Base-by-base conservation (phyloP, 768 basidiomycete species). In the Roridomyces roridus region DNA sequence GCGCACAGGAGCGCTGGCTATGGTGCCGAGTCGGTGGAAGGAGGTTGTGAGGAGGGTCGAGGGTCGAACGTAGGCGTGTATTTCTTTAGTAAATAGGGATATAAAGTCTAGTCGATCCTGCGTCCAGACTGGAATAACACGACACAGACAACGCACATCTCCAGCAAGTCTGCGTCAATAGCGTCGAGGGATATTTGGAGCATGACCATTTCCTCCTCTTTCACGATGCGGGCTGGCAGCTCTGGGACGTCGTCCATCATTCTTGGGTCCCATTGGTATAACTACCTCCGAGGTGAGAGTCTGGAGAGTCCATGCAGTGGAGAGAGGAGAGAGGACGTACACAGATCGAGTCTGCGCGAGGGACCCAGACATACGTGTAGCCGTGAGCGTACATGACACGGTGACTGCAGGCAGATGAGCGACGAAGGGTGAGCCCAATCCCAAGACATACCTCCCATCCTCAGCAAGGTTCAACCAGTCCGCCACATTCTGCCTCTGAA, bases 311-410 rank as follows among this genome's bases (percentile, higher is more conserved):
- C 34, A 35, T 35, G 34, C 34, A 35, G 34, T 17, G 10, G 34
- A 9, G 40, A 12, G 40, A 20, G 12, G 20, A 41, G 25, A 53
- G 37, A 9, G 43, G 8, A 29, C 51, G 11, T 8, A 48, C 54
- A 14, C 54, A 55, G 9, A 48, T 55, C 1, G 46, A 55, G 2
- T 41, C 17, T 23, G 12, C 34, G 3, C 41, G 40, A n/a, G 54
- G 52, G 37, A 46, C 37, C 52, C 52, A 54, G 25, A 55, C 46
- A 20, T 48, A 55, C 2, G 41, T 11, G 29, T 42, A 24, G 15
- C 40, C 46, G n/a, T 55, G 54, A 18, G 41, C 54, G 46, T 20
- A 36, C 46, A 55, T 55, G 20, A 55, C 18, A 8, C 54, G 37
- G 23, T 48, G 43, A 31, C 54, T 55, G 37, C 9, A 34, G 5